A percentile compares a stretch with the other conserved stretches of the same genome.
phyloP scores from a whole-genome alignment of 179 eudicot genomes.

The Heliamphora pulchella region DNA sequence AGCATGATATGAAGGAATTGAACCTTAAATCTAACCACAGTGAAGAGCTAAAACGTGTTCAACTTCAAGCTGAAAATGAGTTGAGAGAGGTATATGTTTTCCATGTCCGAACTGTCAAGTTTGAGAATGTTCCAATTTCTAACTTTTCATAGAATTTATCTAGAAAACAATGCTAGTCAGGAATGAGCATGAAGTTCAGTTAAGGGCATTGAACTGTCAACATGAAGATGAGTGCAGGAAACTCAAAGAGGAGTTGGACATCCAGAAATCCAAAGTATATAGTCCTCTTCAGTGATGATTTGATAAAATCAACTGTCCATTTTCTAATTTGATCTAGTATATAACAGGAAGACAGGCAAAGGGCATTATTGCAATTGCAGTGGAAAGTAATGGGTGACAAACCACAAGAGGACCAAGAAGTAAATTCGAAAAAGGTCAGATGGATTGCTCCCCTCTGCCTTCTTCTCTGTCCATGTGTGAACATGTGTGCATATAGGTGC shows the following conservation, averaged over 20 bases:
- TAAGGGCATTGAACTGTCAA: slow-evolving; percentile 63
- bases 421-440: slow-evolving; percentile 70
- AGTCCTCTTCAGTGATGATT: slow-evolving; percentile 11
- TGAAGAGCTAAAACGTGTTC: slow-evolving; percentile 54
- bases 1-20: slow-evolving; percentile 49
- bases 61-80: slow-evolving; percentile 69
- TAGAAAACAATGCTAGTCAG: slow-evolving; percentile 59
- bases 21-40: slow-evolving; percentile 45
- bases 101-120: slow-evolving; percentile 3
- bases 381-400: slow-evolving; percentile 93
- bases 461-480: neutral
- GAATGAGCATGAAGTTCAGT: slow-evolving; percentile 74
- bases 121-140: neutral
- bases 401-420: slow-evolving; percentile 90
- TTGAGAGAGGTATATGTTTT: slow-evolving; percentile 54
- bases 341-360: slow-evolving; percentile 91
- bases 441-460: neutral
- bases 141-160: slow-evolving; percentile 5
- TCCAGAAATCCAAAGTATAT: slow-evolving; percentile 72
- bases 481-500: neutral
- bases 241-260: slow-evolving; percentile 82
- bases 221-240: slow-evolving; percentile 71
- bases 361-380: slow-evolving; percentile 76
- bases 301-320: slow-evolving; percentile 5
- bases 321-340: slow-evolving; percentile 14